A percentile compares a stretch with the other conserved stretches of the same genome.
phyloP scores from a whole-genome alignment of 2,329 filamentous ascomycete genomes.

The Leptosphaerulina australis region DNA sequence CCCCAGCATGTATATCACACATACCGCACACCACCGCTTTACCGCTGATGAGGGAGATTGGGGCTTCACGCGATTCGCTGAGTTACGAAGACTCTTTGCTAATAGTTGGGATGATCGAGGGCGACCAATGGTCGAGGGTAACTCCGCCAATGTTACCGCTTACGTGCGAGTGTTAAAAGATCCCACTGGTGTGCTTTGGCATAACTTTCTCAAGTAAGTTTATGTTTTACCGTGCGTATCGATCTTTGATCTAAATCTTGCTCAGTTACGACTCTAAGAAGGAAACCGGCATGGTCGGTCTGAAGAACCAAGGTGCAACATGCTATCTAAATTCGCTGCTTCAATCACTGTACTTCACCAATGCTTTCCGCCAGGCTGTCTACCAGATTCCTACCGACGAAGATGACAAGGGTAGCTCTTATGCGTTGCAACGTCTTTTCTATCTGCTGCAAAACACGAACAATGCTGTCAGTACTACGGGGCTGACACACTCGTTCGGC shows the following conservation, averaged over 20 bases:
- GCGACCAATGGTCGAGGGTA: conserved; percentile 77
- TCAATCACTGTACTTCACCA: conserved; percentile 61
- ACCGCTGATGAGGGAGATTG: conserved; percentile 96
- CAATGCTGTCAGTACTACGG: conserved; percentile 83
- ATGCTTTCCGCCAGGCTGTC: conserved; percentile 94
- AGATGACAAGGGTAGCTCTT: conserved; percentile 84
- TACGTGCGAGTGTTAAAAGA: conserved; percentile 84
- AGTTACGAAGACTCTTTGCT: conserved; percentile 83
- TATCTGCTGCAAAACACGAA: conserved; percentile 91
- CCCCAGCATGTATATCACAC: conserved; percentile 76
- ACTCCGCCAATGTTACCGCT: conserved; percentile 78
- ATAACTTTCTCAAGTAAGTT: conserved; percentile 76
- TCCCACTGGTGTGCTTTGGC: conserved; percentile 87
- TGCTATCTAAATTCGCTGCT: conserved; percentile 60
- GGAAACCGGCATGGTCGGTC: conserved; percentile 93
- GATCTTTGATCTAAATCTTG: neutral
- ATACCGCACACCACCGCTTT: conserved; percentile 91
- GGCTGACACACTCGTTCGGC: conserved; percentile 94
- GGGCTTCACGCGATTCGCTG: conserved; percentile 97
- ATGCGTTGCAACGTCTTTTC: conserved; percentile 90
- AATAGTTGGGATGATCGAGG: conserved; percentile 72
- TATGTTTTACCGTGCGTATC: neutral
- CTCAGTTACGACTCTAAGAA: conserved; percentile 94
- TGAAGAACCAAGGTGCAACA: conserved; percentile 91
- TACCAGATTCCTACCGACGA: conserved; percentile 95